Evolutionary conservation across 208 protist genomes (phyloP), one percentile per base, ranked within the genome.

Genomic region (Hexamita inflata): DNA sequence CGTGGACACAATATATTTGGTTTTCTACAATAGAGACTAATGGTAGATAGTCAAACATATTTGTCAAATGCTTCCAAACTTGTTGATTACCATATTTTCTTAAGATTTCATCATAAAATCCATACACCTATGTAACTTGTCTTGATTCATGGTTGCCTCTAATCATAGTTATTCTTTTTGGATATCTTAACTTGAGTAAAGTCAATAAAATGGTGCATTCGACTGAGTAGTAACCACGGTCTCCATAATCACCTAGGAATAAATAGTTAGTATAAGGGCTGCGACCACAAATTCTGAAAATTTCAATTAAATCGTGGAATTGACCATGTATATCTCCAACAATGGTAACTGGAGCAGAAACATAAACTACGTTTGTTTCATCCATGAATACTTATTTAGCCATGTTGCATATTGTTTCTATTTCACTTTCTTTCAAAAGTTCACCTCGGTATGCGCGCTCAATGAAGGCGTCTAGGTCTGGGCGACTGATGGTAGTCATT

Each of bases 21-120:
- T 92, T 91, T 77, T 95, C 92, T 59, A 98, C 90, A 0, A 98
- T 79, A 24, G 94, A 93, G 19, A 93, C 92, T 26, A 98, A 80
- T 28, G 93, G 92, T 11, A 98, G 82, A 84, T 90, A 96, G 78
- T 98, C 93, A 82, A 98, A 98, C 13, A 96, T 82, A 73, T 97
- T 92, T 19, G 91, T 97, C 75, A 95, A 94, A 45, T 34, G 19
- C 24, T 58, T 86, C 95, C 95, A 98, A 38, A 96, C 90, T 28
- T 65, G 89, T 90, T 1, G 90, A 86, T 67, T 83, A 53, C 93
- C 93, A 78, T 96, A 98, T 83, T 96, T 96, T 53, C 91, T 88
- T 62, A 96, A 87, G 81, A 93, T 96, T 59, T 98, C 95, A 68
- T 96, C 94, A 81, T 97, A 97, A 82, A 98, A 98, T 39, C 95